A percentile compares a stretch with the other conserved stretches of the same genome.
phyloP scores from a whole-genome alignment of 2,329 filamentous ascomycete species.

The Penicillium sp. region DNA sequence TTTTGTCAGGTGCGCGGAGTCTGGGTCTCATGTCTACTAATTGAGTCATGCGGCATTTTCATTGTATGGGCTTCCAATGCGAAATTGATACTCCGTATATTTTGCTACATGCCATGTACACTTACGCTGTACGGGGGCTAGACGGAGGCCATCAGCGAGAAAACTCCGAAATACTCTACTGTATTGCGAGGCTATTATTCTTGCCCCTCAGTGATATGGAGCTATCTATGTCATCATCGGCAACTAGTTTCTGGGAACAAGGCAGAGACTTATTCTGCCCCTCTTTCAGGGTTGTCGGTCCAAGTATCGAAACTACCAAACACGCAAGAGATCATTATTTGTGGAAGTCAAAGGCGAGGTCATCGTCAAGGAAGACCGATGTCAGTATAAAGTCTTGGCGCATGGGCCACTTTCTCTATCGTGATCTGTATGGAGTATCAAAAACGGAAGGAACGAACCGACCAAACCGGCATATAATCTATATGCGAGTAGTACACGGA shows the following conservation, averaged over 20 bases:
- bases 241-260: not conserved
- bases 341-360: not conserved
- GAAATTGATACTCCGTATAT: not conserved
- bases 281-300: not conserved
- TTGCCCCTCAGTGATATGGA: not conserved
- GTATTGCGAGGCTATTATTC: constrained; percentile 14
- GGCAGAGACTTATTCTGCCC: not conserved
- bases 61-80: not conserved
- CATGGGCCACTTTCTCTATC: not conserved
- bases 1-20: not conserved
- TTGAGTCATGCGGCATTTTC: not conserved
- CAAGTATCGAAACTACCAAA: not conserved
- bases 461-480: no score
- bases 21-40: not conserved
- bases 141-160: constrained; percentile 1
- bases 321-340: not conserved
- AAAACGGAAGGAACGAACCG: no score
- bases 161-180: constrained; percentile 4
- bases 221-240: constrained; percentile 2
- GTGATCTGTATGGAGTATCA: not conserved
- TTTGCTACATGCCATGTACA: not conserved
- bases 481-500: no score
- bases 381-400: constrained; percentile 9
- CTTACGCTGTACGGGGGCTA: constrained; percentile 1
- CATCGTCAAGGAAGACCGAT: not conserved